Evolutionary conservation across 2,329 filamentous ascomycete species (phyloP).

Genomic region (Pestalotiopsis sp.): DNA sequence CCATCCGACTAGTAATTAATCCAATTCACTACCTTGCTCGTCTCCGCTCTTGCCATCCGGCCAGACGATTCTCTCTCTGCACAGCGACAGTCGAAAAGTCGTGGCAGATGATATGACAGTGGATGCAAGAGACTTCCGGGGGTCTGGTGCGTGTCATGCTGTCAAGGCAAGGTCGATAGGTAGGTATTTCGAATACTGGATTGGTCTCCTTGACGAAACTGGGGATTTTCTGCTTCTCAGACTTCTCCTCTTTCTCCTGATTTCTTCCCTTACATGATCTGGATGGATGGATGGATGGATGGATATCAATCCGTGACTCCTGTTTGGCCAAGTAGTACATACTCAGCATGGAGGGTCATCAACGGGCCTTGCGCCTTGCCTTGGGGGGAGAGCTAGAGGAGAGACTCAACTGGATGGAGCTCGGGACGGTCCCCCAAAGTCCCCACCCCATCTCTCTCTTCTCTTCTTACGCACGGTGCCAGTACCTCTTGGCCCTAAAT

Average conservation of each 20-base stretch:
- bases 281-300: not conserved
- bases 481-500: not conserved
- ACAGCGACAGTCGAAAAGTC: not conserved
- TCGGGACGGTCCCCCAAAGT: not conserved
- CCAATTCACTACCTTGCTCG: not conserved
- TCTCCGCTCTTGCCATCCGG: not conserved
- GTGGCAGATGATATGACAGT: not conserved
- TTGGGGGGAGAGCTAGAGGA: not conserved
- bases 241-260: not conserved
- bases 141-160: not conserved
- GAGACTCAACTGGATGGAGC: not conserved
- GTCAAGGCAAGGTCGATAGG: not conserved
- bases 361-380: not conserved
- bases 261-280: not conserved
- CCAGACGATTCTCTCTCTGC: not conserved
- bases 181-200: not conserved
- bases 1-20: not conserved
- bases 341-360: not conserved
- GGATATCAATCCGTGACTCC: not conserved
- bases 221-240: not conserved
- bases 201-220: not conserved
- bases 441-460: not conserved
- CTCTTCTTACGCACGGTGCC: not conserved
- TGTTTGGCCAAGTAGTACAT: not conserved
- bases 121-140: not conserved